Conservation (phyloP, 2,329 filamentous ascomycete species). For the Hymenoscyphus repandus region DNA sequence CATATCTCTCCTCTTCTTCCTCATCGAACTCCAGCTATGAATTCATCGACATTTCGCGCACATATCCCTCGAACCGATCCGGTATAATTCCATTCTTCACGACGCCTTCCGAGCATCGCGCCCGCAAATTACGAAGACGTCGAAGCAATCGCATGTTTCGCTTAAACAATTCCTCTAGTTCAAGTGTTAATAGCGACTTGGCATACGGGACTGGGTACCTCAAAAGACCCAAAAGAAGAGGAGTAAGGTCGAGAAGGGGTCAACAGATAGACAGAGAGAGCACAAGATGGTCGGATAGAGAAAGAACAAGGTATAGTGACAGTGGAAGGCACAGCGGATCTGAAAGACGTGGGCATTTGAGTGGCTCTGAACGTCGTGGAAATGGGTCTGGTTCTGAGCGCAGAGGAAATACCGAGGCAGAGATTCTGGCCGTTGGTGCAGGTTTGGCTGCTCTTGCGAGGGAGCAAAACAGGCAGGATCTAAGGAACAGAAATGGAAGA, state of each 20-base stretch:
- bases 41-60: slow-evolving; percentile 59
- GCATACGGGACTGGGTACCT: slow-evolving; percentile 59
- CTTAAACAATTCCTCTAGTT: slow-evolving; percentile 60
- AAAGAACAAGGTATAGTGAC: slow-evolving; percentile 9
- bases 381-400: slow-evolving; percentile 3
- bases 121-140: slow-evolving; percentile 37
- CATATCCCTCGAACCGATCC: slow-evolving; percentile 41
- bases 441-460: slow-evolving; percentile 42
- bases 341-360: slow-evolving; percentile 1
- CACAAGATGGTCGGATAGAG: slow-evolving; percentile 16
- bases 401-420: slow-evolving; percentile 36
- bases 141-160: slow-evolving; percentile 48
- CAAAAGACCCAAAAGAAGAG: slow-evolving; percentile 23
- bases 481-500: slow-evolving; percentile 28
- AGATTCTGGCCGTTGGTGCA: slow-evolving; percentile 42
- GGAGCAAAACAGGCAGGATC: slow-evolving; percentile 32
- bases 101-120: slow-evolving; percentile 47
- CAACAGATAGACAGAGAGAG: slow-evolving; percentile 26
- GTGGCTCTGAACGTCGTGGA: slow-evolving; percentile 3
- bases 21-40: slow-evolving; percentile 40
- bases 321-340: slow-evolving; percentile 10
- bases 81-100: slow-evolving; percentile 60
- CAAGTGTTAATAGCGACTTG: slow-evolving; percentile 62
- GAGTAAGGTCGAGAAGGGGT: slow-evolving; percentile 23
- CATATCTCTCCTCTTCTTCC: slow-evolving; percentile 21